Conservation (phyloP, 441 rosid species). For the Pelargonium fulgidum region DNA sequence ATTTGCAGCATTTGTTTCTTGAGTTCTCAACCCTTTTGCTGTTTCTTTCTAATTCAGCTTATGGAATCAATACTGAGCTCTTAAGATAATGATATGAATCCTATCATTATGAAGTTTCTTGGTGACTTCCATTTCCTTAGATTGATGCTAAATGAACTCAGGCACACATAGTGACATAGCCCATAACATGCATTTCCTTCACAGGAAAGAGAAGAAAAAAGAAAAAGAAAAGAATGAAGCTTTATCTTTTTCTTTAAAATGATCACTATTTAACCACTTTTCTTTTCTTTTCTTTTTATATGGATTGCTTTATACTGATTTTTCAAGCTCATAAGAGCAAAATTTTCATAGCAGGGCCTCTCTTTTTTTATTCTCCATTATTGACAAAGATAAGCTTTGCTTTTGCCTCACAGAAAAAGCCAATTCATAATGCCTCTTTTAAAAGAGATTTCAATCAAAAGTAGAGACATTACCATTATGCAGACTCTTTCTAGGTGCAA, state of each 20-base stretch:
- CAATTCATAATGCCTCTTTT: conserved; percentile 2
- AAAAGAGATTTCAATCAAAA: background rate
- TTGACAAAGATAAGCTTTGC: background rate
- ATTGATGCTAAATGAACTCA: conserved; percentile 11
- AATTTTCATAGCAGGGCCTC: background rate
- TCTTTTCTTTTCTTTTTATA: conserved; percentile 17
- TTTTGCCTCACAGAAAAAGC: background rate
- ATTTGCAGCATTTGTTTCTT: background rate
- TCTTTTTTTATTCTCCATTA: background rate
- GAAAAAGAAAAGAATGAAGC: conserved; percentile 2
- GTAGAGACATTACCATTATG: conserved; percentile 3
- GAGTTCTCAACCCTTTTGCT: background rate
- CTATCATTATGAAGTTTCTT: background rate
- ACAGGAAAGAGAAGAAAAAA: conserved; percentile 19
- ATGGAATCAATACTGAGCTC: background rate
- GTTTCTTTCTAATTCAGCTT: background rate
- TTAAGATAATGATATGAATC: background rate
- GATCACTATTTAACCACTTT: conserved; percentile 5
- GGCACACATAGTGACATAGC: conserved; percentile 10
- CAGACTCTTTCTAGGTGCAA: background rate
- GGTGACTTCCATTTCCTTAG: conserved; percentile 8
- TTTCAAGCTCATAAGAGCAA: background rate
- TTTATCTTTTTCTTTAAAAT: conserved; percentile 30
- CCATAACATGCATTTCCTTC: conserved; percentile 15
- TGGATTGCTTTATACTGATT: conserved; percentile 9